Percentiles rank a stretch among this genome's conserved stretches.
Evolutionary conservation across 2,329 filamentous ascomycete species (phyloP).

Genomic region (Alternaria hordeiaustralica): DNA sequence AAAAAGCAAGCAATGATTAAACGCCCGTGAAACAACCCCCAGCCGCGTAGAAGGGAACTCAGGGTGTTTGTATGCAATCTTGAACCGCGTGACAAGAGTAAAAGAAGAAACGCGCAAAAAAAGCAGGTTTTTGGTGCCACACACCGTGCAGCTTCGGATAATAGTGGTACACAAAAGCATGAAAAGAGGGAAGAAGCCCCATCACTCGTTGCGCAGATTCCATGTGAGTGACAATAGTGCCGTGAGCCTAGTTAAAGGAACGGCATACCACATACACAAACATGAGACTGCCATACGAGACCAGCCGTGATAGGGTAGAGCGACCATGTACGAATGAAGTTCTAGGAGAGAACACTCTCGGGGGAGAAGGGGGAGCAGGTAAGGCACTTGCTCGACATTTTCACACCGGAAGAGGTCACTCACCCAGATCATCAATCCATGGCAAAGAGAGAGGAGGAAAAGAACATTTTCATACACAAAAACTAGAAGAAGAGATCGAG

Average conservation of each 20-base stretch:
- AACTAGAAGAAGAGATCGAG: constrained; percentile 19
- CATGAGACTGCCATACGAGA: constrained; percentile 20
- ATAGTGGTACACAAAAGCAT: constrained; percentile 22
- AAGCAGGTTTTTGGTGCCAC: constrained; percentile 14
- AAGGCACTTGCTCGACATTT: constrained; percentile 17
- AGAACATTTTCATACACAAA: constrained; percentile 37
- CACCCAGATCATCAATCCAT: constrained; percentile 21
- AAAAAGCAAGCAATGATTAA: background rate
- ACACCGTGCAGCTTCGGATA: constrained; percentile 12
- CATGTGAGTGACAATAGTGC: background rate
- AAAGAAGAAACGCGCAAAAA: background rate
- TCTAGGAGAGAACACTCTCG: constrained; percentile 17
- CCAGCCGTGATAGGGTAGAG: constrained; percentile 14
- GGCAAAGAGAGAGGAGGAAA: constrained; percentile 22
- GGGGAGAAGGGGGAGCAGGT: constrained; percentile 12
- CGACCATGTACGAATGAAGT: too few species aligned
- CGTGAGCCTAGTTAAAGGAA: constrained; percentile 51
- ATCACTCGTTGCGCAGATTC: constrained; percentile 4
- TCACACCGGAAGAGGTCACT: constrained; percentile 21
- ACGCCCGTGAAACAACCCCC: background rate
- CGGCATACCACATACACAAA: constrained; percentile 13
- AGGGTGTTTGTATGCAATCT: background rate
- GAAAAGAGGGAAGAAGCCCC: background rate
- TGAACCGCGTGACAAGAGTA: constrained; percentile 1
- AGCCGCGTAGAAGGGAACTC: too few species aligned